These are phyloP conservation scores for Solanum acaule DNA, from an alignment of 257 asterid genomes.

Conservation along the genomic window DNA sequence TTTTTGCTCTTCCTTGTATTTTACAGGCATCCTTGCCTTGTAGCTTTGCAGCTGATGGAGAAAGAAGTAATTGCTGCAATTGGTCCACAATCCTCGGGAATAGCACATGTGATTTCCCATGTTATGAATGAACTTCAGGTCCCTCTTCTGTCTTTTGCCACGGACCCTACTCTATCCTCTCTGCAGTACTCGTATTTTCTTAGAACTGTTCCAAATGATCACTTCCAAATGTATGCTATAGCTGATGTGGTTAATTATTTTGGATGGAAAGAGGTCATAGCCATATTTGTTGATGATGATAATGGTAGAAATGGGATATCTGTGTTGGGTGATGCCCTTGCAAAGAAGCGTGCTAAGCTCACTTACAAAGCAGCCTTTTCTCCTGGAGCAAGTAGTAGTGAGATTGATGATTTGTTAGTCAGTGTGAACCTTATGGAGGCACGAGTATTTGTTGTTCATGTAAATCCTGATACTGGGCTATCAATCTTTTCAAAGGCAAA, in stretches of 20 bases:
- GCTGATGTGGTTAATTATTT: conserved; percentile 47
- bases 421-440: conserved; percentile 50
- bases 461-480: conserved; percentile 66
- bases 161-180: conserved; percentile 67
- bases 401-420: conserved; percentile 33
- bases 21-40: conserved; percentile 23
- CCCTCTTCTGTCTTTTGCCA: conserved; percentile 63
- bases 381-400: conserved; percentile 37
- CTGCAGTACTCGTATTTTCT: conserved; percentile 56
- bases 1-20: not conserved
- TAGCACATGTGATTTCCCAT: conserved; percentile 56
- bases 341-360: conserved; percentile 46
- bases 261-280: conserved; percentile 59
- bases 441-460: conserved; percentile 57
- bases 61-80: conserved; percentile 43
- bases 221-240: conserved; percentile 58
- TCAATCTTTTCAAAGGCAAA: conserved; percentile 39
- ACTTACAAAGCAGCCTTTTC: conserved; percentile 55
- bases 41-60: conserved; percentile 60
- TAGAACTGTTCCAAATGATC: conserved; percentile 37
- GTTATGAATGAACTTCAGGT: conserved; percentile 53
- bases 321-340: conserved; percentile 49
- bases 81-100: conserved; percentile 71
- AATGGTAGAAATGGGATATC: conserved; percentile 64
- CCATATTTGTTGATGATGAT: conserved; percentile 62